Evolutionary conservation across 2,329 filamentous ascomycete species (phyloP).

Genomic region (Zymoseptoria passerinii): DNA sequence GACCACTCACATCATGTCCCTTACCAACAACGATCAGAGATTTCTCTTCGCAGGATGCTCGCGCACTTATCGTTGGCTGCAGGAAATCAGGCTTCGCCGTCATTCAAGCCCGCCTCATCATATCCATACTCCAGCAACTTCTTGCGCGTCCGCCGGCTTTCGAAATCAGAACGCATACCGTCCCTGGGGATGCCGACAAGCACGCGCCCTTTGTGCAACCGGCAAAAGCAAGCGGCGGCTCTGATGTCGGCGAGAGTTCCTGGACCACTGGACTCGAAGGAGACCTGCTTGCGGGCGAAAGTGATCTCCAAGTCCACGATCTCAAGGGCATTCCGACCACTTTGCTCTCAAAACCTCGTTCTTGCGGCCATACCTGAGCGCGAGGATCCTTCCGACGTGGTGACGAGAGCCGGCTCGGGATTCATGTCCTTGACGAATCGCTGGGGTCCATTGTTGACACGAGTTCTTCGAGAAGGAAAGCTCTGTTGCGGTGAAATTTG

Average conservation of each 20-base stretch:
- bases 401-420: background rate
- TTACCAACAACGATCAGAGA: background rate
- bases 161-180: background rate
- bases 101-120: background rate
- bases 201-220: background rate
- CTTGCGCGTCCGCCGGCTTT: background rate
- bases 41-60: background rate
- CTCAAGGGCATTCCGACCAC: background rate
- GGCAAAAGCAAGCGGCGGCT: background rate
- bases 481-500: background rate
- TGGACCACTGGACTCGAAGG: background rate
- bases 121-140: background rate
- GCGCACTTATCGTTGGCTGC: background rate
- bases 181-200: background rate
- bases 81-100: background rate
- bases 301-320: background rate
- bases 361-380: background rate
- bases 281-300: background rate
- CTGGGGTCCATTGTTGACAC: background rate
- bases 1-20: background rate
- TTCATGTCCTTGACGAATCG: background rate
- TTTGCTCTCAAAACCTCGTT: background rate
- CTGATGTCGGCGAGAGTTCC: background rate
- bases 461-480: background rate
- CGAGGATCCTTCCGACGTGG: background rate